Conservation (phyloP, 352 stramenopile species). For the Phytophthora capsici region DNA sequence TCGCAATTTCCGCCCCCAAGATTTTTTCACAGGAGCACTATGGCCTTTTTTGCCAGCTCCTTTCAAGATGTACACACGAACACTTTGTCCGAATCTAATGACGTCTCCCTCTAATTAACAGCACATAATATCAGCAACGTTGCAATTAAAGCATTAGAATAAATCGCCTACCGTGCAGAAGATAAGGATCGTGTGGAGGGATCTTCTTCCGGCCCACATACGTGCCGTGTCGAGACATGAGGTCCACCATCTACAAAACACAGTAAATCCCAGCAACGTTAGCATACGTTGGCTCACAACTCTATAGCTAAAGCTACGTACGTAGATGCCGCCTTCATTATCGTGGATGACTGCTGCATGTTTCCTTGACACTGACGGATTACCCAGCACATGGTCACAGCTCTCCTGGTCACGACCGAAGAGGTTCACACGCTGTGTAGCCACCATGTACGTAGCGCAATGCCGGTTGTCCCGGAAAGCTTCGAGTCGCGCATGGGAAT, state of each 20-base stretch:
- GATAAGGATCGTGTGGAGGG: conserved; percentile 80
- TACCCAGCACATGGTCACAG: conserved; percentile 88
- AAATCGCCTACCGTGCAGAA: conserved; percentile 67
- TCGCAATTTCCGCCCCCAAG: conserved; percentile 79
- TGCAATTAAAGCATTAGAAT: neutral
- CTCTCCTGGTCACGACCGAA: conserved; percentile 87
- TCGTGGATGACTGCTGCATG: conserved; percentile 89
- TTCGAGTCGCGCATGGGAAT: conserved; percentile 75
- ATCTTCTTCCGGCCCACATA: conserved; percentile 87
- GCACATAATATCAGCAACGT: neutral
- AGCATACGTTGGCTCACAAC: too few relatives aligned
- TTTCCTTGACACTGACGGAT: conserved; percentile 88
- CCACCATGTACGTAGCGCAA: conserved; percentile 87
- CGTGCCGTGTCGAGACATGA: conserved; percentile 90
- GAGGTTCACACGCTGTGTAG: conserved; percentile 82
- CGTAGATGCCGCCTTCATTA: conserved; percentile 81
- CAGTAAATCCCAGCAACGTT: neutral
- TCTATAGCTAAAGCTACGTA: conserved; percentile 30
- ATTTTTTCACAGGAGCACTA: conserved; percentile 82
- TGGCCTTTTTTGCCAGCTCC: conserved; percentile 63
- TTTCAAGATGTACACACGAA: conserved; percentile 86
- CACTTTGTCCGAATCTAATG: conserved; percentile 89
- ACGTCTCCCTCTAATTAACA: conserved; percentile 72
- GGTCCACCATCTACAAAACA: conserved; percentile 73
- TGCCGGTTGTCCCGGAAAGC: conserved; percentile 79